Base-by-base conservation (phyloP, 2,329 filamentous ascomycete genomes). In the Colletotrichum lindemuthianum region DNA sequence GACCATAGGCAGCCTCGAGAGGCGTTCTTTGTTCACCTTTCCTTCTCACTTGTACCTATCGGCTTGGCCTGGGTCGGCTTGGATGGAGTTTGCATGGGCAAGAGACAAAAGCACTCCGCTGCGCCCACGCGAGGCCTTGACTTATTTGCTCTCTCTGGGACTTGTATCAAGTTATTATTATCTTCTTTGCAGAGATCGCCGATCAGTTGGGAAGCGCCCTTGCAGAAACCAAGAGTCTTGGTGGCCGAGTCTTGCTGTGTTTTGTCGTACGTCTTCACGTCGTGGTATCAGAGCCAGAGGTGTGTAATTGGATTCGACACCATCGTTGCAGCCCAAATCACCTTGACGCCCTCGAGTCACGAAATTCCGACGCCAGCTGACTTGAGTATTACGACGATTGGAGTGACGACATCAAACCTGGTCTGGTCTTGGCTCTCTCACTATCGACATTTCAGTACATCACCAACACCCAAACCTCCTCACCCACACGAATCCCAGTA, bases 11-110 rank as follows among this genome's bases (percentile, higher is more conserved):
- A n/a, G 36, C 60, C 55, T 15, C 45, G 43, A 56, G 51, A 56
- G 56, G 40, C 39, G 9, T 57, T 16, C 61, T 65, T 65, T 60
- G 58, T 65, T 57, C 47, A 12, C 24, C 32, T n/a, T 48, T 32
- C 45, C n/a, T 34, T 2, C 45, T 13, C 24, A 13, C 24, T 24
- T 24, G 24, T 24, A 24, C 43, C 24, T 10, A 8, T 53, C 50
- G 37, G 33, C 39, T 41, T 16, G 12, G 33, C 44, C 36, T 49
- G 16, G 49, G 41, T 47, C 43, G 54, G 15, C 40, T 10, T 34
- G 24, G 24, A 24, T 24, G 24, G 24, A 24, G 24, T 24, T 39
- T 40, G 43, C 33, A 24, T 51, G 48, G 11, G 13, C 40, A 13
- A 33, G 33, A 39, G n/a, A 39, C 15, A 57, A 57, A 51, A 51